phyloP scores from a whole-genome alignment of 768 basidiomycete species.

The Russula brevipes region DNA sequence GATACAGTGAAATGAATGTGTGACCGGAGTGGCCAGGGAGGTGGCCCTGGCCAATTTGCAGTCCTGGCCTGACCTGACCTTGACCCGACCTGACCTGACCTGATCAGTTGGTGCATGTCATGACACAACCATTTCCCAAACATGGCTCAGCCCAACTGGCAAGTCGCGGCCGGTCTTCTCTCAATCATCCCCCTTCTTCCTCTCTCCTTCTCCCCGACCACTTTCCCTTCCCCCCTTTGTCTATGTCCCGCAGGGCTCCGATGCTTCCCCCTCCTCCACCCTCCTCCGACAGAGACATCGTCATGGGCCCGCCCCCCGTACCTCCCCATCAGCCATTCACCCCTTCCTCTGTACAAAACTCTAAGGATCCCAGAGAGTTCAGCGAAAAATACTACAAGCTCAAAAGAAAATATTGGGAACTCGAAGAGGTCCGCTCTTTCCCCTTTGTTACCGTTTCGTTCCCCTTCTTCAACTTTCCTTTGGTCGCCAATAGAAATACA shows the following conservation, averaged over 20 bases:
- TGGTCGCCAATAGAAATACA: conserved; percentile 44
- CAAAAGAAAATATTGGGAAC: conserved; percentile 60
- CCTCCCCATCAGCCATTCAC: conserved; percentile 34
- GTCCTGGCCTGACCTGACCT: conserved; percentile 1
- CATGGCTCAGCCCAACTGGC: conserved; percentile 27
- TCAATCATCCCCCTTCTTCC: conserved; percentile 24
- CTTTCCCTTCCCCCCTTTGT: conserved; percentile 15
- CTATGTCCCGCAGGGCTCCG: conserved; percentile 18
- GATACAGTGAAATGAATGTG: conserved; percentile 10
- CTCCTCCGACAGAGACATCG: conserved; percentile 45
- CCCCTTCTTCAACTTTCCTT: not conserved
- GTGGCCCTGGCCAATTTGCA: conserved; percentile 3
- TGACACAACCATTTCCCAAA: conserved; percentile 25
- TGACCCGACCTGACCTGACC: not conserved
- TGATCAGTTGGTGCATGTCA: conserved; percentile 14
- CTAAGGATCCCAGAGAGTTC: conserved; percentile 42
- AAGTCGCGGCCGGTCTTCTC: conserved; percentile 22
- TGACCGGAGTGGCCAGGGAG: not conserved
- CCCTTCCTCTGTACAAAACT: conserved; percentile 30
- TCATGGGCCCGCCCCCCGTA: conserved; percentile 47
- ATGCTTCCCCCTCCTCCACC: conserved; percentile 30
- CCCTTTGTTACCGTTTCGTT: not conserved
- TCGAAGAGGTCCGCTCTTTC: conserved; percentile 53
- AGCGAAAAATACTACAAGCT: conserved; percentile 60
- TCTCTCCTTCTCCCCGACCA: conserved; percentile 27